Base-by-base conservation (phyloP, 2,329 filamentous ascomycete genomes). In the Diaporthe sp. region DNA sequence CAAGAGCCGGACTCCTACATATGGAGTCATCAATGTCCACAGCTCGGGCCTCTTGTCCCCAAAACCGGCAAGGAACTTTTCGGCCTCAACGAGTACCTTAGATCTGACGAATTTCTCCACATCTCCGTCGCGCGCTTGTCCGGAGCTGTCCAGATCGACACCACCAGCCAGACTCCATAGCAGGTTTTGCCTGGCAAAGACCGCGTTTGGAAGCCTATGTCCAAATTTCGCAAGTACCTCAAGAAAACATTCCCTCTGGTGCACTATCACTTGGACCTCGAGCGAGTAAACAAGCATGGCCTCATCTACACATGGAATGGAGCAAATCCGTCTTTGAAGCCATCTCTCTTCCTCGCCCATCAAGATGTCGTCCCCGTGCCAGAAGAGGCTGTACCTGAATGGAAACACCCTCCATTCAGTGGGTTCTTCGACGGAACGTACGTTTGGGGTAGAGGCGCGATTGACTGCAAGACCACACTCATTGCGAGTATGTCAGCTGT, bases 311-410 rank as follows among this genome's bases (percentile, higher is more conserved):
- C 89, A 2, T 89, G 90, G 87, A 76, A 86, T 52, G 91, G 91
- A 5, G 85, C 83, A 9, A 83, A 91, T 47, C 75, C 80, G 3
- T 80, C 78, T 1, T 81, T 91, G 50, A 90, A 89, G 80, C 90
- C 90, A 0, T 86, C 88, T 4, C 82, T 92, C 30, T 82, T 93
- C 50, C 89, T 91, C 85, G 91, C 90, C 1, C 91, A 92, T 80
- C 90, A 92, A 79, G 91, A 93, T 79, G 90, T 91, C 12, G 91
- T 93, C 3, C 90, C 90, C 2, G 90, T 91, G 0, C 85, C 85
- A 2, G 84, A 86, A 4, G 83, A 87, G 6, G 89, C 87, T 0
- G 77, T 86, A 13, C 77, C 77, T 4, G 83, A 88, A 54, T 93
- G 91, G 91, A 90, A 86, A 0, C 82, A 92, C 80, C 88, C 89